phyloP scores from a whole-genome alignment of 306 rosid species.

The Cicer cuneatum region DNA sequence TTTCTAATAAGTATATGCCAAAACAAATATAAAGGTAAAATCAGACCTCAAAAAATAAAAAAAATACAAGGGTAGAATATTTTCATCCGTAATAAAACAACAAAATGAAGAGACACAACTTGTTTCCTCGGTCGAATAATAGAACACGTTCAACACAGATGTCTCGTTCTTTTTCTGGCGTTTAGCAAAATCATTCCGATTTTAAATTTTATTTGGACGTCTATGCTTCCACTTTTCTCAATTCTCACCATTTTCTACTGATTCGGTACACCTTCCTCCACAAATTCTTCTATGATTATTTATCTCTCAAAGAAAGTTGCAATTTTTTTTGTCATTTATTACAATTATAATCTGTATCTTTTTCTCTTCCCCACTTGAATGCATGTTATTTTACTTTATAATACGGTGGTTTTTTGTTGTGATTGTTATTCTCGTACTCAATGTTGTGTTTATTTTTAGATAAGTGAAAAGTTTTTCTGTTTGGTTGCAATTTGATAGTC shows the following conservation, averaged over 20 bases:
- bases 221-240: constrained; percentile 41
- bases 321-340: constrained; percentile 37
- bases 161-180: constrained; percentile 40
- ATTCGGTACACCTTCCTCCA: constrained; percentile 52
- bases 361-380: constrained; percentile 35
- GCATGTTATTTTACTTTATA: constrained; percentile 35
- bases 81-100: too few relatives aligned
- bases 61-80: too few relatives aligned
- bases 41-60: too few relatives aligned
- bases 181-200: constrained; percentile 40
- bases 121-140: constrained; percentile 40
- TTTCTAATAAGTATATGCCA: too few relatives aligned
- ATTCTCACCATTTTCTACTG: constrained; percentile 32
- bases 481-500: constrained; percentile 30
- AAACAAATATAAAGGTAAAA: too few relatives aligned
- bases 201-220: constrained; percentile 13
- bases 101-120: constrained; percentile 4
- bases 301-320: constrained; percentile 15
- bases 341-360: constrained; percentile 1
- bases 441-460: not conserved
- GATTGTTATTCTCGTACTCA: constrained; percentile 11
- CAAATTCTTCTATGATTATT: constrained; percentile 1
- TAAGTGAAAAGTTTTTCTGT: constrained; percentile 22
- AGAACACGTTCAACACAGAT: not conserved
- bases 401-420: not conserved